Evolutionary conservation across 345 rosid species (phyloP), one percentile per base, ranked within the genome.

Genomic region (Streptanthus diversifolius): DNA sequence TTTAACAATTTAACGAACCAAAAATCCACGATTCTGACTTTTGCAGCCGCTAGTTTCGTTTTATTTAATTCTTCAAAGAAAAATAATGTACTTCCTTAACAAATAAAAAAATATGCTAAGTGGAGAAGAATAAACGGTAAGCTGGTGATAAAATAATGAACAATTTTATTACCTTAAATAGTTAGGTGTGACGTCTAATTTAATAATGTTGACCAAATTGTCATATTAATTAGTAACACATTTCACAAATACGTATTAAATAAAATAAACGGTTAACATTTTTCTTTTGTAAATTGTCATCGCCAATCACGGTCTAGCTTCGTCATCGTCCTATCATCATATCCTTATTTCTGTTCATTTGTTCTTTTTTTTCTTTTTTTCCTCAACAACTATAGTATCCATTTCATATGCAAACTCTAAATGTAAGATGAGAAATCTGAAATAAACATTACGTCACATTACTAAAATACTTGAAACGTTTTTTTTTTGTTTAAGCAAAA

Each of bases 161-260:
- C 29, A 30, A 52, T 60, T 24, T 41, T 68, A 54, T 69, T 68
- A 75, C 74, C 79, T 69, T 69, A 69, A 75, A 76, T 59, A 47
- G 75, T 76, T 76, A 54, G 79, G 79, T 76, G 79, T 21, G 2
- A 62, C 65, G 75, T 76, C 75, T 63, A 69, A 63, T 68, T 75
- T 43, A 36, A 52, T 68, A 69, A 62, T 69, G 75, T 68, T 76
- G 79, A 69, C 79, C 60, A 44, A 63, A 43, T 19, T 49, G 52
- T 29, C 52, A 51, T 49, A 49, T 30, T 53, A 27, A 61, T 10
- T 52, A 74, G 74, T 30, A 43, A 62, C 74, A 62, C 58, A 62
- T 43, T 67, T 58, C 22, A 52, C 33, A 60, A 24, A 13, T 15
- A 68, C 56, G 8, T 39, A 18, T 40, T 60, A 15, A 14, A 41